These are phyloP conservation scores for Magnusiomyces starmeri DNA, from an alignment of 1,139 yeast species.

Conservation along the genomic window DNA sequence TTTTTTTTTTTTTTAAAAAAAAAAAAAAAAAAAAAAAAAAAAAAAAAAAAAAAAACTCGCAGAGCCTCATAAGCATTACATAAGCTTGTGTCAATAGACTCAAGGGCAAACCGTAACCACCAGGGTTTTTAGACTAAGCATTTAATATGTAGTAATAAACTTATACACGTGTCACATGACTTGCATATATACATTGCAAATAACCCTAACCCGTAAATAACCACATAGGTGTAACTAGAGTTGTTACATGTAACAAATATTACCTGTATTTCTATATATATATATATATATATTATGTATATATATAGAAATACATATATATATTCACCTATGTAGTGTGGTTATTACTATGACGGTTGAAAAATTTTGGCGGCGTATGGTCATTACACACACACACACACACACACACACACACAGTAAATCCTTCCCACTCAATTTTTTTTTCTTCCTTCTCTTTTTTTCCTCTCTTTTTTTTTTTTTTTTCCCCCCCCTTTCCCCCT, in stretches of 20 bases:
- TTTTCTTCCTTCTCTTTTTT: background rate
- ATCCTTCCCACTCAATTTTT: background rate
- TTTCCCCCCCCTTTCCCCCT: background rate
- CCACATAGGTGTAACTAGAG: no score
- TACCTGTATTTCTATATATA: slow-evolving; percentile 26
- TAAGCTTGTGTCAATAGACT: no score
- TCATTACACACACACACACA: background rate
- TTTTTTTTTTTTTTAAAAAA: no score
- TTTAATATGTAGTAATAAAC: no score
- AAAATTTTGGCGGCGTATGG: background rate
- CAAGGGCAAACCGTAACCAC: no score
- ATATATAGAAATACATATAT: background rate
- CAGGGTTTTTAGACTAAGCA: no score
- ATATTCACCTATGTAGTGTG: background rate
- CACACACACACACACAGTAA: background rate
- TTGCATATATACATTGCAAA: no score
- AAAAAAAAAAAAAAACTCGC: no score
- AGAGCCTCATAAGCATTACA: no score
- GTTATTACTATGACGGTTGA: background rate
- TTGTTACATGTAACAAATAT: background rate
- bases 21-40: no score
- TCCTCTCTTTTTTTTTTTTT: slow-evolving; percentile 4
- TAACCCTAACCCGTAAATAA: no score
- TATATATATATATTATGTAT: slow-evolving; percentile 14
- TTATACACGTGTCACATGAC: no score